Evolutionary conservation across 176 grass and related monocot species (phyloP).

Genomic region (Rhynchospora breviuscula): DNA sequence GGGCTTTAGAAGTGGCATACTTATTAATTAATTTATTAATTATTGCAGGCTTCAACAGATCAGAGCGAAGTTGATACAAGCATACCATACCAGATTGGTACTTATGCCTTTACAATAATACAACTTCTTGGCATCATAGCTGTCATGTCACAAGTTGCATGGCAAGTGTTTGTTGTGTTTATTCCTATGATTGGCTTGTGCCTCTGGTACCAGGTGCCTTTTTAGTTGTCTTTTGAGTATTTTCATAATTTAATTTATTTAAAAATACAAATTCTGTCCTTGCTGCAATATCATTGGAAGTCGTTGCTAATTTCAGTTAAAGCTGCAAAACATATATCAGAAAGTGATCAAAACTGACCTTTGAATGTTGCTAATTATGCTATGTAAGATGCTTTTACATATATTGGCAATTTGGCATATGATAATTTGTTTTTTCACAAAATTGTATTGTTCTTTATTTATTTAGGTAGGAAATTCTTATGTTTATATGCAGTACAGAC

Average conservation of each 20-base stretch:
- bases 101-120: slow-evolving; percentile 54
- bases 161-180: slow-evolving; percentile 76
- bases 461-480: neutral
- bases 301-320: no score
- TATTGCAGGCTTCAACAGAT: slow-evolving; percentile 66
- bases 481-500: neutral
- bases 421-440: neutral
- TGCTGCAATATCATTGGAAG: neutral
- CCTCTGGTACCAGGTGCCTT: slow-evolving; percentile 75
- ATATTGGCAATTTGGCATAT: no score
- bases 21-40: neutral
- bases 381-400: no score
- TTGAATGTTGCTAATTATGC: no score
- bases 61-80: slow-evolving; percentile 63
- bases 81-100: slow-evolving; percentile 44
- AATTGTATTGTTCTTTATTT: neutral
- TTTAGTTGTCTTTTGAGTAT: neutral
- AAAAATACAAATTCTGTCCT: neutral
- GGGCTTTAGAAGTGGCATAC: neutral
- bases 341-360: no score
- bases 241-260: neutral
- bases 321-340: neutral
- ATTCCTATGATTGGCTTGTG: slow-evolving; percentile 58
- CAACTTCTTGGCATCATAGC: slow-evolving; percentile 76
- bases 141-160: slow-evolving; percentile 88